Evolutionary conservation across 148 eudicot species (phyloP).

Genomic region (Hydrangea macrophylla): DNA sequence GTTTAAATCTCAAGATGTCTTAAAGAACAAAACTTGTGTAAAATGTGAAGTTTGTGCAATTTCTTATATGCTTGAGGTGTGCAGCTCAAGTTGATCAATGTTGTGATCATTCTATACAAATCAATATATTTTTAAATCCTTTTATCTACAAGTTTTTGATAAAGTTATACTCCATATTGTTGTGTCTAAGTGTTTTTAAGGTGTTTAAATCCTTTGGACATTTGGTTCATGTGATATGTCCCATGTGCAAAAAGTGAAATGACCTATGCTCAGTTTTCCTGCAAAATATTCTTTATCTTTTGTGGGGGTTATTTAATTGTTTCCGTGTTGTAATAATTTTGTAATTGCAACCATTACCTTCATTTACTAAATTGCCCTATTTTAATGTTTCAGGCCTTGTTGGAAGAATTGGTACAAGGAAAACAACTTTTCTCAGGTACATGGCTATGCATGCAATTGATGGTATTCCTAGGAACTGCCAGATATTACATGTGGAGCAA

Average conservation of each 20-base stretch:
- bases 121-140: neutral
- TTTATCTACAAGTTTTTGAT: neutral
- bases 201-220: neutral
- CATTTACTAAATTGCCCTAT: slow-evolving; percentile 4
- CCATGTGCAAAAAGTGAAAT: neutral
- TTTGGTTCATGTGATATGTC: neutral
- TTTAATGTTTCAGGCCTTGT: slow-evolving; percentile 70
- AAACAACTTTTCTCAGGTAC: slow-evolving; percentile 94
- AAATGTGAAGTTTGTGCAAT: neutral
- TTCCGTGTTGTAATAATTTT: neutral
- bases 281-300: neutral
- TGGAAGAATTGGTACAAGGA: slow-evolving; percentile 99
- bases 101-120: neutral
- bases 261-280: neutral
- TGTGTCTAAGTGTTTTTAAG: neutral
- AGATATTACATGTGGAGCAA: slow-evolving; percentile 96
- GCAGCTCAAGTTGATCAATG: neutral
- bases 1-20: neutral
- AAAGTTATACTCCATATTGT: neutral
- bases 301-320: neutral
- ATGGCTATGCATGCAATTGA: slow-evolving; percentile 97
- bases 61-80: neutral
- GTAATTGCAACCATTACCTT: too few relatives aligned
- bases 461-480: slow-evolving; percentile 94
- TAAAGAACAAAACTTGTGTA: neutral